Conservation (phyloP, 2,329 filamentous ascomycete species). For the Parastagonospora nodorum region DNA sequence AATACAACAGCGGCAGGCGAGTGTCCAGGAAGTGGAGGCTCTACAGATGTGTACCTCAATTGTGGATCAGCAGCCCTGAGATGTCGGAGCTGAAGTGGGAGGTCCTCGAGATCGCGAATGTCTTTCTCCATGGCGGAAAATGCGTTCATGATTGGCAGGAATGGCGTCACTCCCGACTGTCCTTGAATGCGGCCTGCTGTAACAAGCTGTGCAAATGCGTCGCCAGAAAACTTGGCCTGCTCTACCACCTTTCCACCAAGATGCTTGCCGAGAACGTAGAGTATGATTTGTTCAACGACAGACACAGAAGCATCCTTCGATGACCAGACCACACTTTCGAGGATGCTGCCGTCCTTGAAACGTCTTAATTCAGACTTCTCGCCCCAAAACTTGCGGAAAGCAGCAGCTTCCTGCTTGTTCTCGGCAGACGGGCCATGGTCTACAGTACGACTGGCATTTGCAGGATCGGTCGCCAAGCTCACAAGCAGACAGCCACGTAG, state of each 20-base stretch:
- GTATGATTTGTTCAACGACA: conserved; percentile 79
- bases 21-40: conserved; percentile 54
- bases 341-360: conserved; percentile 93
- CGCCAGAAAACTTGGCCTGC: conserved; percentile 50
- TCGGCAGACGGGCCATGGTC: conserved; percentile 89
- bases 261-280: conserved; percentile 72
- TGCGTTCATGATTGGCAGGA: conserved; percentile 70
- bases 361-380: conserved; percentile 89
- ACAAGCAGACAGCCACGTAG: conserved; percentile 58
- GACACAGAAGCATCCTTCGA: conserved; percentile 63
- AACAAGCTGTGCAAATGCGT: conserved; percentile 55
- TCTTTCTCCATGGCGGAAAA: conserved; percentile 77
- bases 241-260: conserved; percentile 64
- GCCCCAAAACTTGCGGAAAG: conserved; percentile 92
- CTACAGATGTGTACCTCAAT: conserved; percentile 73
- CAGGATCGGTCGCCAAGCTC: conserved; percentile 73
- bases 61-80: conserved; percentile 73
- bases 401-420: conserved; percentile 78
- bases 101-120: conserved; percentile 75
- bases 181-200: conserved; percentile 40
- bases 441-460: conserved; percentile 74
- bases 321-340: conserved; percentile 88
- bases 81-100: conserved; percentile 86
- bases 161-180: conserved; percentile 57
- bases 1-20: conserved; percentile 77